A percentile compares a stretch with the other conserved stretches of the same genome.
Evolutionary conservation across 2,329 filamentous ascomycete genomes (phyloP).

Genomic region (Phialocephala sp.): DNA sequence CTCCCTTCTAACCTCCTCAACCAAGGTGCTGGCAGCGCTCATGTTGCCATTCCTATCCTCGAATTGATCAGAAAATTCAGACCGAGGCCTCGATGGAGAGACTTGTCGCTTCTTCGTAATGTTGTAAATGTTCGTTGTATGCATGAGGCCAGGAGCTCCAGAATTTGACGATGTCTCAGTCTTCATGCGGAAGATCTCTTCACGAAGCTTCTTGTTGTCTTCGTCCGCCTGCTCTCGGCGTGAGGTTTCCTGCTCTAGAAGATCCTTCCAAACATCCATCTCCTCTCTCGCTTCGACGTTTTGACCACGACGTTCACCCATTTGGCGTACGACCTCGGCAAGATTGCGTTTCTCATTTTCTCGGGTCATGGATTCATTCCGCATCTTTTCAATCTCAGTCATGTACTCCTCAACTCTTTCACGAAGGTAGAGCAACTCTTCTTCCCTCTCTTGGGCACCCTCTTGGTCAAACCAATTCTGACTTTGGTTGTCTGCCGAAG

Average conservation of each 20-base stretch:
- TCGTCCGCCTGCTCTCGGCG: conserved; percentile 90
- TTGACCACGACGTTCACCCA: conserved; percentile 58
- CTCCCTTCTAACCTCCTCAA: conserved; percentile 75
- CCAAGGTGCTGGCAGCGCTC: conserved; percentile 67
- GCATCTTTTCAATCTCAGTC: conserved; percentile 80
- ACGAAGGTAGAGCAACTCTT: conserved; percentile 83
- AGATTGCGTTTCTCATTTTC: conserved; percentile 88
- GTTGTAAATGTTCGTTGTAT: conserved; percentile 71
- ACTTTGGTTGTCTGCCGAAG: conserved; percentile 61
- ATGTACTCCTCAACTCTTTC: conserved; percentile 87
- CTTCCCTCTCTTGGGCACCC: conserved; percentile 71
- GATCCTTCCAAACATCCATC: conserved; percentile 91
- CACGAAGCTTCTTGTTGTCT: conserved; percentile 81
- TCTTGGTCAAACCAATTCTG: conserved; percentile 63
- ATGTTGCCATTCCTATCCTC: conserved; percentile 58
- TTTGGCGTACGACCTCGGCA: conserved; percentile 76
- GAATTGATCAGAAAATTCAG: conserved; percentile 50
- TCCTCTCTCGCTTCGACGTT: conserved; percentile 61
- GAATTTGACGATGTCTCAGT: conserved; percentile 54
- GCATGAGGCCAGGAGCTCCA: conserved; percentile 49
- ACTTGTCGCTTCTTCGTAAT: conserved; percentile 60
- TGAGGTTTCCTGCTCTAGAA: conserved; percentile 89
- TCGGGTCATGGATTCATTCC: conserved; percentile 76
- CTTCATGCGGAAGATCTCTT: conserved; percentile 79
- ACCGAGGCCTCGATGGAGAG: conserved; percentile 53